Base-by-base conservation (phyloP, 495 filamentous ascomycete genomes). In the Hypoxylon trugodes region DNA sequence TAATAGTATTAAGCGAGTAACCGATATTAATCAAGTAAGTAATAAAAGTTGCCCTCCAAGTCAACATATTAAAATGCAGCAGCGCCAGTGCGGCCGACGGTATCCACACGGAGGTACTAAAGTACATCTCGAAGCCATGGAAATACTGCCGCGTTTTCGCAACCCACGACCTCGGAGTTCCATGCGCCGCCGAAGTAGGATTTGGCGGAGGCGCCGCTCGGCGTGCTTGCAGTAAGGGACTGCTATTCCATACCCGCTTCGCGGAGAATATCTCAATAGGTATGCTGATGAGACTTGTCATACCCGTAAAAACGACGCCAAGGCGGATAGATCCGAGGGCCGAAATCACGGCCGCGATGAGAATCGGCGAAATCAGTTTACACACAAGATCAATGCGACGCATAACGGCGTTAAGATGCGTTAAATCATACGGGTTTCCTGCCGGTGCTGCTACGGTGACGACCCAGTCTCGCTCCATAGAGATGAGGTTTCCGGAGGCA, bases 381-480 rank as follows among this genome's bases (percentile, higher is more conserved):
- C 88, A 90, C 33, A 86, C 75, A 12, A 91, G 79, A 66, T 91
- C 89, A 52, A 91, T 90, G 8, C 87, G 78, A 37, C 89, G 77
- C 87, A 90, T 90, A 3, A 78, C 79, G 0, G 87, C 79, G 66
- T 90, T 90, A 5, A 89, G 53, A 30, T 77, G 68, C 5, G 79
- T 74, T 4, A 81, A 54, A 28, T 78, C 72, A 41, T 79, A 77
- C 9, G 64, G 55, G 9, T 59, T 42, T 2, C 71, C 71, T 24
- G 60, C 53, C 2, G 72, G 74, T 22, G 69, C 59, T 1, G 77
- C 72, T 15, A 77, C 71, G 6, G 74, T 68, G 6, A 76, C 70
- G 60, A 88, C 82, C 86, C 87, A 90, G 61, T 90, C 87, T 51
- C 86, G 70, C 69, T 89, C 87, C 52, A 89, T 84, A 0, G 87